Evolutionary conservation across 1,284 basidiomycete genomes (phyloP).

Genomic region (Cryptococcus sp.): DNA sequence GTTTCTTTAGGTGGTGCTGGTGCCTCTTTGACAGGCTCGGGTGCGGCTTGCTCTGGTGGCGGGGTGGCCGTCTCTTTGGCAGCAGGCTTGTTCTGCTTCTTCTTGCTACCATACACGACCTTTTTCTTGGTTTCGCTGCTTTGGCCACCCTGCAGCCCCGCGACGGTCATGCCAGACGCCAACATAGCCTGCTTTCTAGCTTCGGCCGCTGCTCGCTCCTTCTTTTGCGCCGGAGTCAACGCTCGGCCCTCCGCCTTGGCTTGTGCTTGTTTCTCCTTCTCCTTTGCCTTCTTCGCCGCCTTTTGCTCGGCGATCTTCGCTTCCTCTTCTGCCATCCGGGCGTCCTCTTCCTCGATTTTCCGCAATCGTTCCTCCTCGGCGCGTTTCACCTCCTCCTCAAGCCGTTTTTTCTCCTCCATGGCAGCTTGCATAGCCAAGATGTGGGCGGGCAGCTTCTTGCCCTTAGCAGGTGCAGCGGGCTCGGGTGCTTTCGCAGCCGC

Average conservation of each 20-base stretch:
- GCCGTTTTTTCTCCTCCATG: conserved; percentile 83
- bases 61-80: conserved; percentile 14
- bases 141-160: conserved; percentile 66
- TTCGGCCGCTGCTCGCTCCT: conserved; percentile 88
- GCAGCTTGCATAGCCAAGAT: conserved; percentile 71
- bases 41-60: conserved; percentile 14
- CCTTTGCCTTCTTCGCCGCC: conserved; percentile 80
- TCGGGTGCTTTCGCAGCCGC: conserved; percentile 68
- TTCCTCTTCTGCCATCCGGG: conserved; percentile 73
- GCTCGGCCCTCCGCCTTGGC: conserved; percentile 87
- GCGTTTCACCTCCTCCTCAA: conserved; percentile 74
- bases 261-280: conserved; percentile 72
- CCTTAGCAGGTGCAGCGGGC: conserved; percentile 52
- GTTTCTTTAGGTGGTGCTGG: conserved; percentile 33
- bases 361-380: conserved; percentile 70
- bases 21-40: conserved; percentile 15
- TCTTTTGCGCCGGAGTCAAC: conserved; percentile 94
- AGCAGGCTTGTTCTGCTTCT: conserved; percentile 58
- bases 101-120: conserved; percentile 75
- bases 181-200: conserved; percentile 88
- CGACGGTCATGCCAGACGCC: conserved; percentile 79
- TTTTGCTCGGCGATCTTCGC: conserved; percentile 77
- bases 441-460: conserved; percentile 68
- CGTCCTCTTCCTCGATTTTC: conserved; percentile 82
- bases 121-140: conserved; percentile 53